phyloP scores from a whole-genome alignment of 768 basidiomycete species.

The Suillus alpinus region DNA sequence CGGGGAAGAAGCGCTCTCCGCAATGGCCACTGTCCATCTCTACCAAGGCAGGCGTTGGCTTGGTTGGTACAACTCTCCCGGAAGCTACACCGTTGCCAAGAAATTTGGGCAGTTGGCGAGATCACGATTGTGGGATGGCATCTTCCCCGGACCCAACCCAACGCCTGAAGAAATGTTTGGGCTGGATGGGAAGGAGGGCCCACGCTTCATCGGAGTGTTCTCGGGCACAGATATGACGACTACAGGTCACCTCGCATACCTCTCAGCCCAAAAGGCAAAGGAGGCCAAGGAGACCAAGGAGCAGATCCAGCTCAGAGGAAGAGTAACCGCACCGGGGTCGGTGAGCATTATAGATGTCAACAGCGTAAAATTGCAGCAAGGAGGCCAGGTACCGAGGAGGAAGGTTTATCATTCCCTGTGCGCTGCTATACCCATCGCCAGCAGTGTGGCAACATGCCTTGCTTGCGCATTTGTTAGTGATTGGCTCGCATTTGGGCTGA shows the following conservation, averaged over 20 bases:
- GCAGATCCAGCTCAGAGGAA: conserved; percentile 7
- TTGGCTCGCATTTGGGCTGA: conserved; percentile 30
- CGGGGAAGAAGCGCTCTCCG: conserved; percentile 36
- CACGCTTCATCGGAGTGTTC: conserved; percentile 21
- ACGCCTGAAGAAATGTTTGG: conserved; percentile 27
- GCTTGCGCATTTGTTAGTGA: conserved; percentile 25
- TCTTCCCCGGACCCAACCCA: conserved; percentile 30
- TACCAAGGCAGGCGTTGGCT: conserved; percentile 30
- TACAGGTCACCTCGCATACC: conserved; percentile 30
- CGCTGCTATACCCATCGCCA: conserved; percentile 21
- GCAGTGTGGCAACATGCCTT: conserved; percentile 23
- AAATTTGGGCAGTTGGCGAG: conserved; percentile 29
- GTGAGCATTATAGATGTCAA: conserved; percentile 23
- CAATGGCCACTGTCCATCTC: conserved; percentile 35
- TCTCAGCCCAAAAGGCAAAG: conserved; percentile 19
- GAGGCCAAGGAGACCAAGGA: background rate
- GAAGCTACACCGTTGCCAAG: conserved; percentile 34
- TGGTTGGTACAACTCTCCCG: conserved; percentile 38
- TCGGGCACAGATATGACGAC: conserved; percentile 29
- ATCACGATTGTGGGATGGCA: conserved; percentile 29
- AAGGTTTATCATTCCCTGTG: conserved; percentile 9
- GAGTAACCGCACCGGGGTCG: conserved; percentile 14
- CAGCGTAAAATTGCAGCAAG: conserved; percentile 19
- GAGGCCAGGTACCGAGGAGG: conserved; percentile 8
- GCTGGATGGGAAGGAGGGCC: conserved; percentile 27